Evolutionary conservation across 106 monocot species (phyloP).

Genomic region (Acorus gramineus): DNA sequence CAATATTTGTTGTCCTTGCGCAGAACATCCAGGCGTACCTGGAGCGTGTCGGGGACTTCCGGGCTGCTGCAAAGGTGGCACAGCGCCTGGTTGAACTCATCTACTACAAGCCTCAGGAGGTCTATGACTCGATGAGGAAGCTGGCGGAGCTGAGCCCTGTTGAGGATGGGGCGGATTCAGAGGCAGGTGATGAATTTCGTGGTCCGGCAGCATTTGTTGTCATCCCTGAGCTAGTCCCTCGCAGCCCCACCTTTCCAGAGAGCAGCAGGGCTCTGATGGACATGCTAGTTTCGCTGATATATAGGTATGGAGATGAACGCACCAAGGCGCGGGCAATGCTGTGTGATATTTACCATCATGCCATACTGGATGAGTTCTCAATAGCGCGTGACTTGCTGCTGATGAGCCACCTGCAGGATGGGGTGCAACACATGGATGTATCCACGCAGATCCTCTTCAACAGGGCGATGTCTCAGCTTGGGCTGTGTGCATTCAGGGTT

Average conservation of each 20-base stretch:
- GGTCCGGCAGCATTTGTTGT: constrained; percentile 61
- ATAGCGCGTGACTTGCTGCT: constrained; percentile 80
- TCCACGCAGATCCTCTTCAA: constrained; percentile 89
- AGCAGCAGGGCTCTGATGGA: constrained; percentile 79
- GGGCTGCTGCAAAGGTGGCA: constrained; percentile 73
- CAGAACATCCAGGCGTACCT: constrained; percentile 80
- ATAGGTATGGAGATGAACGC: constrained; percentile 85
- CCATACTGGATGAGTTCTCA: constrained; percentile 74
- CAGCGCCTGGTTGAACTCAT: constrained; percentile 66
- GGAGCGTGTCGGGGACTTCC: constrained; percentile 57
- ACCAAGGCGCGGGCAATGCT: constrained; percentile 99
- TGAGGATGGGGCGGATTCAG: constrained; percentile 21
- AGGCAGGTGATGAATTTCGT: constrained; percentile 22
- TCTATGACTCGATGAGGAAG: constrained; percentile 91
- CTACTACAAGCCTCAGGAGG: constrained; percentile 94
- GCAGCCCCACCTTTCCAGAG: constrained; percentile 78
- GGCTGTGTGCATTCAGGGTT: constrained; percentile 86
- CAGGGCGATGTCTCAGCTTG: constrained; percentile 94
- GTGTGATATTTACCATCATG: constrained; percentile 97
- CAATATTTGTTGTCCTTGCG: constrained; percentile 68
- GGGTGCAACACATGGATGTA: constrained; percentile 89
- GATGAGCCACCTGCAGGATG: constrained; percentile 97
- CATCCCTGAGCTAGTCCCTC: constrained; percentile 65
- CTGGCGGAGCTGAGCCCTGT: constrained; percentile 45
- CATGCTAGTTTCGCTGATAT: constrained; percentile 64